phyloP scores from a whole-genome alignment of 139 green algal species.

The Tetraselmis striata region DNA sequence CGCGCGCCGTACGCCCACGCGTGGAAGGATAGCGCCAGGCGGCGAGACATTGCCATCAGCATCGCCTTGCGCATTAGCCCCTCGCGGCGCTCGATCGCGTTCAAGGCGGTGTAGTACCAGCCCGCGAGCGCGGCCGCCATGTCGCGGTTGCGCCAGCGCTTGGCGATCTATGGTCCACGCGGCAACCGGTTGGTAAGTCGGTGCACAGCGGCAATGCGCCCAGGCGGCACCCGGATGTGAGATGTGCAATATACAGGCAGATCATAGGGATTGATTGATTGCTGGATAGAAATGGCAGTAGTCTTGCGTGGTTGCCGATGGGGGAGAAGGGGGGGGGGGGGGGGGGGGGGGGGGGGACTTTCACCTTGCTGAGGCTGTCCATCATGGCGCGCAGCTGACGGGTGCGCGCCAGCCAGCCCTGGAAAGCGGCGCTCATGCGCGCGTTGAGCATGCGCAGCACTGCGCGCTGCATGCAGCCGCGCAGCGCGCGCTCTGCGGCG shows the following conservation, averaged over 20 bases:
- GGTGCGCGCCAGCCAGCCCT: background rate
- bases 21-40: background rate
- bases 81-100: background rate
- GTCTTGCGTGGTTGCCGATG: too few species aligned
- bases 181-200: too few species aligned
- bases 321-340: too few species aligned
- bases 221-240: too few species aligned
- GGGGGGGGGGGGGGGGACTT: too few species aligned
- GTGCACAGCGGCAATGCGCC: too few species aligned
- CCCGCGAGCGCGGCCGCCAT: background rate
- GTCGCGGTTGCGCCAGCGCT: background rate
- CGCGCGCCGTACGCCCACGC: background rate
- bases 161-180: background rate
- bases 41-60: background rate
- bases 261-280: too few species aligned
- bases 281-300: too few species aligned
- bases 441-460: background rate
- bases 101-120: background rate
- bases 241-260: too few species aligned
- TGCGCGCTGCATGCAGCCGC: background rate
- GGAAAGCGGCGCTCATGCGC: background rate
- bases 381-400: background rate
- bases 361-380: background rate
- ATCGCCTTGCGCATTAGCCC: background rate
- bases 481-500: background rate